These are phyloP conservation scores for Arachnomyces sp. DNA, from an alignment of 2,329 filamentous ascomycete species.

Conservation along the genomic window DNA sequence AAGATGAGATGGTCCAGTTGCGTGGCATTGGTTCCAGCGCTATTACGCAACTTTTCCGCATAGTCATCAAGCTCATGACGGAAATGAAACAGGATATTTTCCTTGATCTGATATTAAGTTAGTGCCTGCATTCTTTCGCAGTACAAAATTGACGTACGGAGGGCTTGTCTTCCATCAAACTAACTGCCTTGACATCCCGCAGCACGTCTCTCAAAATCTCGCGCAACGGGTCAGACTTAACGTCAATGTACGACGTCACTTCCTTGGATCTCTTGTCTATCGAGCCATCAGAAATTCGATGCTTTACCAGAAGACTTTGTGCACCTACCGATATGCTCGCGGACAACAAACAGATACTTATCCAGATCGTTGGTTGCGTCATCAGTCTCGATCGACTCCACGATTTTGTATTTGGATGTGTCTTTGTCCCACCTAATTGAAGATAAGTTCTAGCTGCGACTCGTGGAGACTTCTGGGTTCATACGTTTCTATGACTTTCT, in stretches of 20 bases:
- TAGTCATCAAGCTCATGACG: neutral
- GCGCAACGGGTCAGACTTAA: neutral
- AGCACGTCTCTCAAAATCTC: neutral
- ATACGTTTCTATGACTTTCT: neutral
- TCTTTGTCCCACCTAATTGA: neutral
- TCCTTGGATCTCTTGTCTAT: conserved; percentile 18
- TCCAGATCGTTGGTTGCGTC: neutral
- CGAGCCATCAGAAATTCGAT: too few species aligned
- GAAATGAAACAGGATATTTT: conserved; percentile 1
- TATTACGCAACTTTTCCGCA: neutral
- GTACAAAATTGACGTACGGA: conserved; percentile 1
- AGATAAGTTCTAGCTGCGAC: neutral
- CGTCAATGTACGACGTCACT: conserved; percentile 13
- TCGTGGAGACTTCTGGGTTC: neutral
- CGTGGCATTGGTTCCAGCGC: neutral
- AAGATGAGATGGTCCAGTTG: neutral
- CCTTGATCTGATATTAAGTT: neutral
- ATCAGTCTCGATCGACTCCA: neutral
- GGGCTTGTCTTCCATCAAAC: neutral
- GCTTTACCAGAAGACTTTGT: neutral
- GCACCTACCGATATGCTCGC: neutral
- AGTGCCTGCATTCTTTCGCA: neutral
- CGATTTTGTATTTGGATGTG: neutral
- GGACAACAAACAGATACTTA: conserved; percentile 1
- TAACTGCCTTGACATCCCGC: neutral